Evolutionary conservation across 2,329 filamentous ascomycete genomes (phyloP).

Genomic region (Didymellaceae sp.): DNA sequence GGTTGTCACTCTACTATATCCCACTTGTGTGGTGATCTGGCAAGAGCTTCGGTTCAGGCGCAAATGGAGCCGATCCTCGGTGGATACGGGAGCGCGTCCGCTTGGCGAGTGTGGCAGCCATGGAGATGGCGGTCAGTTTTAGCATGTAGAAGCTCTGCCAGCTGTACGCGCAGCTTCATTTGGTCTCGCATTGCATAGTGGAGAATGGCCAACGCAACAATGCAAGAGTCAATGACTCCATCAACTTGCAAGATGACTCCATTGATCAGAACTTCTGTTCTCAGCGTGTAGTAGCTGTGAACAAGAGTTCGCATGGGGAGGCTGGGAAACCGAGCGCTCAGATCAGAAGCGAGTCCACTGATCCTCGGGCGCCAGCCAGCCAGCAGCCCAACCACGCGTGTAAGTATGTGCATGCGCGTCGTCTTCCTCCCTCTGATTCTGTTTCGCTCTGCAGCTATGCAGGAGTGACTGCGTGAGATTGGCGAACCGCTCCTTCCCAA

Average conservation of each 20-base stretch:
- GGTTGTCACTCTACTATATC: too few species aligned
- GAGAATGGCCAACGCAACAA: slow-evolving; percentile 15
- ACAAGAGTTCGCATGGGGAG: slow-evolving; percentile 18
- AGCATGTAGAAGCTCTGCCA: slow-evolving; percentile 17
- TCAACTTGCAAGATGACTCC: not conserved
- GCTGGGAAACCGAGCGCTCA: slow-evolving; percentile 18
- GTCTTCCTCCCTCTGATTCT: slow-evolving; percentile 8
- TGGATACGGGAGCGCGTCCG: slow-evolving; percentile 17
- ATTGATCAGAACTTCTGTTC: slow-evolving; percentile 13
- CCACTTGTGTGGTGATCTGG: too few species aligned
- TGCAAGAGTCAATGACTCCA: slow-evolving; percentile 6
- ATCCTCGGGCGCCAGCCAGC: slow-evolving; percentile 30
- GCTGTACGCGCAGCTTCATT: slow-evolving; percentile 19
- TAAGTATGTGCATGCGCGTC: slow-evolving; percentile 31
- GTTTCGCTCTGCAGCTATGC: slow-evolving; percentile 15
- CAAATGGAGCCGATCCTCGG: slow-evolving; percentile 21
- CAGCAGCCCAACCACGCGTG: slow-evolving; percentile 36
- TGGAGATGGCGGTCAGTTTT: slow-evolving; percentile 20
- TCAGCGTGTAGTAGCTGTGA: slow-evolving; percentile 1
- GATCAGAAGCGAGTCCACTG: slow-evolving; percentile 28
- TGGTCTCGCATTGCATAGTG: slow-evolving; percentile 11
- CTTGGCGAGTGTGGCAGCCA: slow-evolving; percentile 11
- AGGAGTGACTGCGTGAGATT: slow-evolving; percentile 16
- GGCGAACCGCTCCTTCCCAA: slow-evolving; percentile 9
- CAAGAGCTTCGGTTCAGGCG: too few species aligned